phyloP scores from a whole-genome alignment of 768 basidiomycete genomes.

The Fomitopsis pulvina region DNA sequence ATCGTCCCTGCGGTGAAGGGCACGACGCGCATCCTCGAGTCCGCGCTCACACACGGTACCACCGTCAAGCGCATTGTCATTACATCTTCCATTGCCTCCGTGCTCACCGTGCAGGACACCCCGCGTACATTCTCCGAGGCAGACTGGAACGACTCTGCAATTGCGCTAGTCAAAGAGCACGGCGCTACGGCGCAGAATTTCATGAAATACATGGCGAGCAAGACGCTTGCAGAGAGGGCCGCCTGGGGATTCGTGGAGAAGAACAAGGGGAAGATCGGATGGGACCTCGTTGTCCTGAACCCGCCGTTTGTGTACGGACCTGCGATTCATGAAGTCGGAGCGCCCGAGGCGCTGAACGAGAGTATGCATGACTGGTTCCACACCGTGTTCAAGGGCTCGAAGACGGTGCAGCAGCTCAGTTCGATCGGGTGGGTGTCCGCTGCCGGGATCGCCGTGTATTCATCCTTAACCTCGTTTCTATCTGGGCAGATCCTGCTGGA shows the following conservation, averaged over 20 bases:
- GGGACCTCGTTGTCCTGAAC: constrained; percentile 27
- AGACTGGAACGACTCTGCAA: constrained; percentile 53
- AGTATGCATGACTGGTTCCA: constrained; percentile 31
- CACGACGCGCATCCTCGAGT: constrained; percentile 54
- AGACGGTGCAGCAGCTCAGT: constrained; percentile 8
- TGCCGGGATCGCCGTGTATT: background rate
- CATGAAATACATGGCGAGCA: constrained; percentile 51
- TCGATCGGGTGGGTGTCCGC: constrained; percentile 3
- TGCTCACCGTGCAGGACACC: constrained; percentile 23
- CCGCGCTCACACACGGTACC: constrained; percentile 41
- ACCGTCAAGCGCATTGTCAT: constrained; percentile 61
- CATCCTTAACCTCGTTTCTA: background rate
- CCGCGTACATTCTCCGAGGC: constrained; percentile 33
- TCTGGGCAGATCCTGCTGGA: constrained; percentile 11
- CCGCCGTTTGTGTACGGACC: constrained; percentile 35
- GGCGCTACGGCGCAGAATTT: constrained; percentile 34
- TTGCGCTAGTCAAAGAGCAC: constrained; percentile 43
- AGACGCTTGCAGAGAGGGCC: constrained; percentile 51
- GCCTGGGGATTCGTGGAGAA: constrained; percentile 14
- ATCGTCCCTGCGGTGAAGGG: constrained; percentile 69
- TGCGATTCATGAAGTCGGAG: constrained; percentile 33
- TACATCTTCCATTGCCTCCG: constrained; percentile 54
- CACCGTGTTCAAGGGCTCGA: constrained; percentile 17
- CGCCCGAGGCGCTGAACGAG: constrained; percentile 29
- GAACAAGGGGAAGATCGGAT: constrained; percentile 19